Evolutionary conservation across 2,329 filamentous ascomycete genomes (phyloP).

Genomic region (Penicillium sp.): DNA sequence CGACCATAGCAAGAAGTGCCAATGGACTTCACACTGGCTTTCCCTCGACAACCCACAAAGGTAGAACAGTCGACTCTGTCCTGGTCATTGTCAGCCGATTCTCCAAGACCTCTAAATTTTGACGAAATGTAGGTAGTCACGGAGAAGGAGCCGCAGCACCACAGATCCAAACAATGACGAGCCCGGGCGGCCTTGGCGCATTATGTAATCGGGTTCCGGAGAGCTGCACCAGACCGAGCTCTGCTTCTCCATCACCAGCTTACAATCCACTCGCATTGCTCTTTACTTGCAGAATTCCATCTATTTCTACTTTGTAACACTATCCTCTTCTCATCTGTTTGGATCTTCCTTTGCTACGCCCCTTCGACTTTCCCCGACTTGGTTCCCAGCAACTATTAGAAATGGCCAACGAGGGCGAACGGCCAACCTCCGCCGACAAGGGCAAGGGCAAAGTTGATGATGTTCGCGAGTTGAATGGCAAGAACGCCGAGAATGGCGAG

Average conservation of each 20-base stretch:
- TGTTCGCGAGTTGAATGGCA: slow-evolving; percentile 58
- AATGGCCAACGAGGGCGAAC: slow-evolving; percentile 94
- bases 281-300: slow-evolving; percentile 19
- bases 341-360: slow-evolving; percentile 5
- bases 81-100: too few species aligned
- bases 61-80: too few species aligned
- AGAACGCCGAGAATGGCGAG: slow-evolving; percentile 60
- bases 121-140: too few species aligned
- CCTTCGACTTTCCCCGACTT: slow-evolving; percentile 19
- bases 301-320: slow-evolving; percentile 14
- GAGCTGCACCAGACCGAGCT: slow-evolving; percentile 28
- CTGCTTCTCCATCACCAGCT: slow-evolving; percentile 28
- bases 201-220: slow-evolving; percentile 23
- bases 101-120: too few species aligned
- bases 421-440: slow-evolving; percentile 81
- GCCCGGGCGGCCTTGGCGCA: slow-evolving; percentile 20
- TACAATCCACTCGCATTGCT: slow-evolving; percentile 24
- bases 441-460: slow-evolving; percentile 88
- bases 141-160: slow-evolving; percentile 1
- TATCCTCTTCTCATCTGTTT: slow-evolving; percentile 3
- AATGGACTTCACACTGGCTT: too few species aligned
- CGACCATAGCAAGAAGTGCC: too few species aligned
- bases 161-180: slow-evolving; percentile 23
- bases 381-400: slow-evolving; percentile 36
- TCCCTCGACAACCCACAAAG: too few species aligned